Conservation (phyloP, 2,329 filamentous ascomycete genomes). For the Fusarium poae region DNA sequence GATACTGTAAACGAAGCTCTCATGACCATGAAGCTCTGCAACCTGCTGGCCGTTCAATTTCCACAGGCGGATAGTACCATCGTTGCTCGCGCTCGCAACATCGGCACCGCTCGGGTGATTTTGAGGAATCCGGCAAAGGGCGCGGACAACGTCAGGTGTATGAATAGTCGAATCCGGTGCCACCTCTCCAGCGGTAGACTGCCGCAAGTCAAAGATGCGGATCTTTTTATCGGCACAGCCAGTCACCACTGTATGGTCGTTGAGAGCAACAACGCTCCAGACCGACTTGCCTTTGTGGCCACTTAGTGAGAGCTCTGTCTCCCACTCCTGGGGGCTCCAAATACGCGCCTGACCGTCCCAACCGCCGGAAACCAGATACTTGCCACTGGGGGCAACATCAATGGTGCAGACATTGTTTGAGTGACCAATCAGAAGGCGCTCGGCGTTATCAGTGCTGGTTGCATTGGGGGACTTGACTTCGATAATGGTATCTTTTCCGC, state of each 20-base stretch:
- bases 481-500: constrained; percentile 92
- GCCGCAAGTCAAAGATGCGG: constrained; percentile 81
- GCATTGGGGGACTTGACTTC: constrained; percentile 83
- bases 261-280: constrained; percentile 90
- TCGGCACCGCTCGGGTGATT: constrained; percentile 85
- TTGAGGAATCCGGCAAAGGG: constrained; percentile 83
- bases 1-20: constrained; percentile 94
- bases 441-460: constrained; percentile 78
- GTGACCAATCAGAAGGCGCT: constrained; percentile 88
- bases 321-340: constrained; percentile 90
- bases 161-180: constrained; percentile 68
- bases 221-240: constrained; percentile 92
- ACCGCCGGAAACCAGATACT: constrained; percentile 86
- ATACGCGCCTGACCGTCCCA: constrained; percentile 92
- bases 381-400: constrained; percentile 79
- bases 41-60: constrained; percentile 82
- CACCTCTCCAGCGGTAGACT: constrained; percentile 66
- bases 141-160: constrained; percentile 86
- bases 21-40: constrained; percentile 85
- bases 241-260: constrained; percentile 85
- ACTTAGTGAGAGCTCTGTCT: constrained; percentile 75
- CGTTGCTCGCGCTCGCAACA: constrained; percentile 96
- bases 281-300: constrained; percentile 83
- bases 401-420: constrained; percentile 88
- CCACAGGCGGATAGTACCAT: constrained; percentile 90